These are phyloP conservation scores for Colletotrichum coccodes DNA, from an alignment of 2,329 filamentous ascomycete genomes.

Conservation along the genomic window DNA sequence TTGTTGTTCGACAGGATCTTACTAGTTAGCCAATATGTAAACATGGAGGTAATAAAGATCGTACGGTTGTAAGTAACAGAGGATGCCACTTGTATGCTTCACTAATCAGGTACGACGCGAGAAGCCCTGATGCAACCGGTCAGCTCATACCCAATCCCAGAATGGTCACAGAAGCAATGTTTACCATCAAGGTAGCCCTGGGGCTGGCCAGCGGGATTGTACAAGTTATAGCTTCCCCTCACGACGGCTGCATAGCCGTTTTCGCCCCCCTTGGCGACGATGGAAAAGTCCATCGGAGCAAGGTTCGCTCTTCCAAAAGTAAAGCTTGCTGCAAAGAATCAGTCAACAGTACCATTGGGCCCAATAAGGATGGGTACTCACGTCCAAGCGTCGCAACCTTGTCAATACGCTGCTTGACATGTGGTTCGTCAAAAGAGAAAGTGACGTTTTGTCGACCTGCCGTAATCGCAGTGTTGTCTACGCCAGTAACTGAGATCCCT, in stretches of 20 bases:
- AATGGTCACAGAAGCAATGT: neutral
- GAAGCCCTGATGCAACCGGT: neutral
- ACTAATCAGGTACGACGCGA: slow-evolving; percentile 17
- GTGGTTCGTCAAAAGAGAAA: slow-evolving; percentile 1
- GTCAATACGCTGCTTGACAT: neutral
- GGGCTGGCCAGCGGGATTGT: neutral
- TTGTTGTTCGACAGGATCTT: neutral
- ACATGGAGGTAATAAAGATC: neutral
- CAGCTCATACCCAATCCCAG: neutral
- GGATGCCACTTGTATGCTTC: slow-evolving; percentile 27
- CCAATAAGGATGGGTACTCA: neutral
- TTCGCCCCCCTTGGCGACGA: slow-evolving; percentile 12
- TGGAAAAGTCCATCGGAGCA: slow-evolving; percentile 26
- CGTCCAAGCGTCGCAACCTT: neutral
- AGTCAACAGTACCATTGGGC: neutral
- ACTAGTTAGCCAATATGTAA: neutral
- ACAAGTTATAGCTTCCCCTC: slow-evolving; percentile 12
- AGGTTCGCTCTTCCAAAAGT: neutral
- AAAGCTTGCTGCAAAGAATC: neutral
- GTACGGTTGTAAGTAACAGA: slow-evolving; percentile 5
- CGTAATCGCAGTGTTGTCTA: neutral
- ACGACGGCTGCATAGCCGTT: slow-evolving; percentile 19
- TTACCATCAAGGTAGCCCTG: slow-evolving; percentile 9
- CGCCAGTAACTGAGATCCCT: neutral
- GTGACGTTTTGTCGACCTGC: neutral